Conservation (phyloP, 306 rosid genomes). For the Vachellia collinsii region DNA sequence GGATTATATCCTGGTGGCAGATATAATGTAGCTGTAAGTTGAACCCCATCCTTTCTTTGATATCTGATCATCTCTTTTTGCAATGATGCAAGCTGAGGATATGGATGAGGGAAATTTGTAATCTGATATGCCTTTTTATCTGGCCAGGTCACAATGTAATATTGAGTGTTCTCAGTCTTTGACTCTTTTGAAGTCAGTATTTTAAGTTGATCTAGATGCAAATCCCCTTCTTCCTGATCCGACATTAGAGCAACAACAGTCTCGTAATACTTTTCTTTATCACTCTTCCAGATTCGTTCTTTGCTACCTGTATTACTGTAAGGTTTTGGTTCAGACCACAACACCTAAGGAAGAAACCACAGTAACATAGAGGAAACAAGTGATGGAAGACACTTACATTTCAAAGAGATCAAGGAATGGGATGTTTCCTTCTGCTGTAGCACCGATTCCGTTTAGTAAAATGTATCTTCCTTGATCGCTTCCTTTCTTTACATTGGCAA, state of each 20-base stretch:
- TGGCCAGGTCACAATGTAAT: conserved; percentile 83
- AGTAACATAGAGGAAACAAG: conserved; percentile 30
- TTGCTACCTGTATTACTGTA: conserved; percentile 85
- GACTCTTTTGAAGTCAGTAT: conserved; percentile 92
- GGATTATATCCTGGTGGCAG: conserved; percentile 95
- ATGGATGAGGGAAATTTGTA: conserved; percentile 97
- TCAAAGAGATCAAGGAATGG: conserved; percentile 98
- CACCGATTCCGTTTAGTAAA: conserved; percentile 88
- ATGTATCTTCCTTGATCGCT: conserved; percentile 64
- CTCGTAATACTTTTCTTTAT: conserved; percentile 83
- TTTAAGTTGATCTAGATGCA: conserved; percentile 70
- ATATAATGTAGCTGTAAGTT: conserved; percentile 92
- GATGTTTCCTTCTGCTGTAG: conserved; percentile 92
- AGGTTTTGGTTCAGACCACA: conserved; percentile 52
- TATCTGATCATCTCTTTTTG: conserved; percentile 98
- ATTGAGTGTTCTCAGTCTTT: conserved; percentile 94
- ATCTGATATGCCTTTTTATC: conserved; percentile 70
- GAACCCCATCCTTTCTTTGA: conserved; percentile 97
- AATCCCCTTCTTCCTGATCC: conserved; percentile 91
- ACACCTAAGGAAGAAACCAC: conserved; percentile 26
- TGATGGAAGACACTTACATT: conserved; percentile 62
- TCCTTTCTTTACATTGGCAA: conserved; percentile 76
- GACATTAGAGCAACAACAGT: conserved; percentile 91
- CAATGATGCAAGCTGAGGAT: conserved; percentile 89
- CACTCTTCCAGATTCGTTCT: conserved; percentile 94